Evolutionary conservation across 345 rosid genomes (phyloP).

Genomic region (Eucalyptus urophylla): DNA sequence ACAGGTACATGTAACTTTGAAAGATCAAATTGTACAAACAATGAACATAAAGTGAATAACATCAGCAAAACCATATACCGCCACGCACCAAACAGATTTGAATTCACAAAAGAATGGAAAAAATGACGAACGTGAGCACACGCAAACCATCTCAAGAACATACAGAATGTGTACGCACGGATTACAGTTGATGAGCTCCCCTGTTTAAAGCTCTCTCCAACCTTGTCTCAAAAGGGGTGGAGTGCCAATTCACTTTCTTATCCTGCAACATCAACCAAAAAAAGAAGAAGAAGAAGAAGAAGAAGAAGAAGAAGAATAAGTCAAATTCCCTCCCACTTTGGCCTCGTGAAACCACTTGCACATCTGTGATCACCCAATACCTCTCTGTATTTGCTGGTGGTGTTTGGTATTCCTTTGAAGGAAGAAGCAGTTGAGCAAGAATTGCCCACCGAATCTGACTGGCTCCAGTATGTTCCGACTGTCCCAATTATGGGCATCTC

Average conservation of each 20-base stretch:
- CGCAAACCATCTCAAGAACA: neutral
- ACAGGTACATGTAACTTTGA: neutral
- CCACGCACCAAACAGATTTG: neutral
- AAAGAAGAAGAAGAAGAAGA: neutral
- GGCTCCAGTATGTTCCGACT: slow-evolving; percentile 31
- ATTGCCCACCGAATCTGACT: slow-evolving; percentile 3
- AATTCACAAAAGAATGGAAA: neutral
- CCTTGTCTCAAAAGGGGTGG: slow-evolving; percentile 89
- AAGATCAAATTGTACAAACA: neutral
- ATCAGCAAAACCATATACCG: neutral
- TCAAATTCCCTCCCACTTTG: neutral
- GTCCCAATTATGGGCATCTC: slow-evolving; percentile 35
- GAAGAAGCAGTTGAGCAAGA: slow-evolving; percentile 44
- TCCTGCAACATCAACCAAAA: slow-evolving; percentile 51
- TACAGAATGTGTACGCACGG: neutral
- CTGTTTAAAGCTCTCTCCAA: slow-evolving; percentile 82
- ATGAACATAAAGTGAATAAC: neutral
- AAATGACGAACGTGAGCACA: neutral
- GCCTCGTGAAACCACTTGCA: neutral
- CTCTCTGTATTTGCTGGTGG: slow-evolving; percentile 93
- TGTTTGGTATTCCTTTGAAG: slow-evolving; percentile 82
- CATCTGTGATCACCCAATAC: slow-evolving; percentile 13
- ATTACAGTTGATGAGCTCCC: slow-evolving; percentile 1
- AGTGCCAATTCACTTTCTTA: slow-evolving; percentile 77
- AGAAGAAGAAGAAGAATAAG: neutral